A percentile compares a stretch with the other conserved stretches of the same genome.
Conservation (phyloP, 129 eudicot genomes). For the Saussurea involucrata region DNA sequence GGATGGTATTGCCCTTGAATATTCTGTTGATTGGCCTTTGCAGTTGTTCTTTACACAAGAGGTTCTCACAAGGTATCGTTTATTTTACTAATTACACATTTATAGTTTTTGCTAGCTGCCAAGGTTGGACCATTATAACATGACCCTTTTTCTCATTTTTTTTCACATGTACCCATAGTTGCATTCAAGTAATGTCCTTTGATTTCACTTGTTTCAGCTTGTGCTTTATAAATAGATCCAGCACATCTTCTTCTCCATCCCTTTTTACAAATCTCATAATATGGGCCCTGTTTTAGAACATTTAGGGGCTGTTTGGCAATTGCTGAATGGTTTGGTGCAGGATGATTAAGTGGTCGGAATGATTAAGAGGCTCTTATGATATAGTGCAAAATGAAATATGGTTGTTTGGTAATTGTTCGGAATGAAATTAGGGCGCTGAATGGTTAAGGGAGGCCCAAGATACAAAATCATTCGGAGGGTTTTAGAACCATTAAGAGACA, state of each 20-base stretch:
- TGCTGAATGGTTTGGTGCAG: too few relatives aligned
- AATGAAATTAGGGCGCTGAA: too few relatives aligned
- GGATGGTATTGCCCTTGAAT: constrained; percentile 94
- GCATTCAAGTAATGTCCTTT: background rate
- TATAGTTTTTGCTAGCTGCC: background rate
- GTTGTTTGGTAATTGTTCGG: too few relatives aligned
- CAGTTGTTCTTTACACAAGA: constrained; percentile 90
- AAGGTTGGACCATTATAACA: background rate
- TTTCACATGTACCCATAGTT: background rate
- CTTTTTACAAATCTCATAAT: background rate
- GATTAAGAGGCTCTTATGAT: too few relatives aligned
- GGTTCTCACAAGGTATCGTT: constrained; percentile 76
- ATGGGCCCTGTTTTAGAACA: background rate
- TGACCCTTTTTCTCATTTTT: background rate
- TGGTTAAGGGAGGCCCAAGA: too few relatives aligned
- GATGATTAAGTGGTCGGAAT: too few relatives aligned
- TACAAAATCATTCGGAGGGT: too few relatives aligned
- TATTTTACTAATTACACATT: background rate
- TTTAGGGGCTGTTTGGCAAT: too few relatives aligned
- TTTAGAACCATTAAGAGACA: too few relatives aligned
- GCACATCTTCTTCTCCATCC: background rate
- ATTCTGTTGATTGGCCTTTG: constrained; percentile 93
- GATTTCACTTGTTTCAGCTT: background rate
- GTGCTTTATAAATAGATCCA: background rate
- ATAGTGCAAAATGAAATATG: too few relatives aligned